Evolutionary conservation across 495 filamentous ascomycete species (phyloP), one percentile per base, ranked within the genome.

Genomic region (Penicillium antarcticum): DNA sequence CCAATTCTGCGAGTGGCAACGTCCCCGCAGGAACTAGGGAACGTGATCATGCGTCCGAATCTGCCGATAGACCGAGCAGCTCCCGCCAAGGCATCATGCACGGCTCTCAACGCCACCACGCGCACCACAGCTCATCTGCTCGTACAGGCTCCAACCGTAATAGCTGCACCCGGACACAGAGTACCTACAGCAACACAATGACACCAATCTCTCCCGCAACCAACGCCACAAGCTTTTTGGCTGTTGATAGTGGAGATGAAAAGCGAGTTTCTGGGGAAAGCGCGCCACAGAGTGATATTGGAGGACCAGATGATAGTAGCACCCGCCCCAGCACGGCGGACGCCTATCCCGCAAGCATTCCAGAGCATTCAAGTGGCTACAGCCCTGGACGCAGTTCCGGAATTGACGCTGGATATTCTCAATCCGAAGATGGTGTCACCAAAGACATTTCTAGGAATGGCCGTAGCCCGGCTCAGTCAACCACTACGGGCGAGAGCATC

Each of bases 221-320:
- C 16, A 77, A 80, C 48, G 78, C 76, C 12, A 77, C 78, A 5
- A 80, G 78, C 55, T 69, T 78, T 39, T 59, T 80, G 21, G 73
- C 72, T 11, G 68, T 71, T 26, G 74, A 80, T 44, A 78, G 75
- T 36, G 67, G 73, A 12, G 76, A 78, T 19, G 75, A 79, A 39
- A 68, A 74, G 45, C 66, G 62, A 2, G 41, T 60, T 17, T 50
- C 58, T 10, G 59, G 66, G 18, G 66, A 70, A 16, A 67, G 62
- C 40, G 58, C 66, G 10, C 55, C 59, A 13, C 58, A 68, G 19
- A 71, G 68, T 39, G 63, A 66, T 5, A 35, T 52, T 16, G 57
- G 50, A 8, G 56, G 46, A 38, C 63, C 60, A 16, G 59, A 63
- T 29, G 65, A 62, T 37, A 55, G 35, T 33, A 63, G 60, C 41